Conservation (phyloP, 2,329 filamentous ascomycete species). For the Biscogniauxia sp. region DNA sequence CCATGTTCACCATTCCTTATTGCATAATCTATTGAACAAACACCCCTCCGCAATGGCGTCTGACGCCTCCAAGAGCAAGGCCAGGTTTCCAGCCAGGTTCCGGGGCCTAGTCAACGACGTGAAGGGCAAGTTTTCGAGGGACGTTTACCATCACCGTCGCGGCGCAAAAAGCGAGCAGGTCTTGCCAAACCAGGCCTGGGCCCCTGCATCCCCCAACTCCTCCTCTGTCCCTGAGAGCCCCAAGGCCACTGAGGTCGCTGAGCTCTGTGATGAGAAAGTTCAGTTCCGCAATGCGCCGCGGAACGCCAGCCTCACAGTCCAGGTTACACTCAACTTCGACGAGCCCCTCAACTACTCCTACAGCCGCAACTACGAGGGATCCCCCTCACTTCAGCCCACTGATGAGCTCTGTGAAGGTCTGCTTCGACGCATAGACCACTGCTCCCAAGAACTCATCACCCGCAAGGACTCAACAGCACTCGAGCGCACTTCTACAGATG, state of each 20-base stretch:
- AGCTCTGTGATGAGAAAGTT: conserved; percentile 12
- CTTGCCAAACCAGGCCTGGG: neutral
- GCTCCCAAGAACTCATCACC: conserved; percentile 52
- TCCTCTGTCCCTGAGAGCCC: conserved; percentile 1
- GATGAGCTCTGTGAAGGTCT: conserved; percentile 48
- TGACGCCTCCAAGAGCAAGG: neutral
- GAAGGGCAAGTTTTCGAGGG: neutral
- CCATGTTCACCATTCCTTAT: neutral
- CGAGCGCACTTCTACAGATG: conserved; percentile 36
- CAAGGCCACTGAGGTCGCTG: neutral
- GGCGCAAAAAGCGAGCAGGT: neutral
- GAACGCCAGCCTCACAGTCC: conserved; percentile 37
- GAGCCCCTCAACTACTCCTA: conserved; percentile 44
- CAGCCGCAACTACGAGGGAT: conserved; percentile 46
- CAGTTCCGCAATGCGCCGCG: conserved; percentile 16
- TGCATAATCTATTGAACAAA: neutral
- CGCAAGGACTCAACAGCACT: conserved; percentile 49
- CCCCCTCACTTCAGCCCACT: conserved; percentile 41
- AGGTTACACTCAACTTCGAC: conserved; percentile 46
- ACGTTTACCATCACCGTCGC: neutral
- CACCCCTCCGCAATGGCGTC: neutral
- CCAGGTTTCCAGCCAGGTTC: neutral
- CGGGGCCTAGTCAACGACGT: neutral
- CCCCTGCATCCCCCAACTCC: conserved; percentile 6
- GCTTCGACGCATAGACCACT: conserved; percentile 50